phyloP scores from a whole-genome alignment of 2,329 filamentous ascomycete genomes.

The Huntiella moniliformis region DNA sequence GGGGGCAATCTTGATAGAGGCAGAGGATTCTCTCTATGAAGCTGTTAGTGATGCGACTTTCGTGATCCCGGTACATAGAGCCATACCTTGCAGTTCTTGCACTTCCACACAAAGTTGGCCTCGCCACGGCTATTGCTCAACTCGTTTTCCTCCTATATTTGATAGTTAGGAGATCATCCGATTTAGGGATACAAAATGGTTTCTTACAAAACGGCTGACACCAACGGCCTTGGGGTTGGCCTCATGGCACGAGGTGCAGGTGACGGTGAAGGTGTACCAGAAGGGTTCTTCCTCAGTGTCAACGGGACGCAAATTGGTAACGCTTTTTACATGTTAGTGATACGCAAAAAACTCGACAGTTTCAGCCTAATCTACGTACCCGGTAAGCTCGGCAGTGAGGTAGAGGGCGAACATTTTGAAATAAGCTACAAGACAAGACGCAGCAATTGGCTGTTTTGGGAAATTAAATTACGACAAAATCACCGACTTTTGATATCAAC shows the following conservation, averaged over 20 bases:
- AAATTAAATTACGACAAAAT: too few species aligned
- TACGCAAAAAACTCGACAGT: not conserved
- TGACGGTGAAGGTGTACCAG: constrained; percentile 94
- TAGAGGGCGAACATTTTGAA: constrained; percentile 43
- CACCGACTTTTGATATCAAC: too few species aligned
- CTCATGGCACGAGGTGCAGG: constrained; percentile 95
- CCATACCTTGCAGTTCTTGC: constrained; percentile 85
- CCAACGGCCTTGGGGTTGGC: constrained; percentile 71
- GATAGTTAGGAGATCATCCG: too few species aligned
- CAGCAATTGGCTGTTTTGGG: too few species aligned
- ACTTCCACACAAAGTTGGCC: constrained; percentile 99
- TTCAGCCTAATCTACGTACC: constrained; percentile 28
- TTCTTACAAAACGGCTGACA: constrained; percentile 69
- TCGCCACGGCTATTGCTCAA: constrained; percentile 86
- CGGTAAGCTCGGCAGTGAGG: constrained; percentile 49
- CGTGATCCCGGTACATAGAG: not conserved
- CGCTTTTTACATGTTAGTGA: constrained; percentile 25
- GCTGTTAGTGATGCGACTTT: not conserved
- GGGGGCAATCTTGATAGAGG: constrained; percentile 60
- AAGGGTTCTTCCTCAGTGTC: constrained; percentile 72
- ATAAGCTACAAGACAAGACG: not conserved
- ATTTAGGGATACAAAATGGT: not conserved
- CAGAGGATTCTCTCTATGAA: constrained; percentile 62
- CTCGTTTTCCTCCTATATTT: constrained; percentile 62
- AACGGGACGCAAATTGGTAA: constrained; percentile 71